Base-by-base conservation (phyloP, 2,329 filamentous ascomycete genomes). In the Ophiostoma triangulosporum region DNA sequence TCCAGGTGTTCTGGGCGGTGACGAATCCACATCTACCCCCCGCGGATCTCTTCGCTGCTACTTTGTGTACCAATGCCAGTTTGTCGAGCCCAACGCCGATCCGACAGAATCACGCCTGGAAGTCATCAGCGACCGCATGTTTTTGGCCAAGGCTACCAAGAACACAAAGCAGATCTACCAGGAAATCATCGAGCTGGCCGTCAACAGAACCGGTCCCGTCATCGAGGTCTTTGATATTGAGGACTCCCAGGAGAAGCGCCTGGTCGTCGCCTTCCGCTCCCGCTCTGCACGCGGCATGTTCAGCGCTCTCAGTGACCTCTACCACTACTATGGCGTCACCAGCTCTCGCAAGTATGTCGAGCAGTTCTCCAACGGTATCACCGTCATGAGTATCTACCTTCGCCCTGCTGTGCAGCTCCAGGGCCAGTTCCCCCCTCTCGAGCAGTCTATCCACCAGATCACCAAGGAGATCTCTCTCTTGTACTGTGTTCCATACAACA, bases 191-290 rank as follows among this genome's bases (percentile, higher is more conserved):
- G 81, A 86, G 64, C 80, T 87, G 53, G 89, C 89, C 4, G 88
- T 96, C 53, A 75, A 75, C 63, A 77, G 93, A 57, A 91, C 88
- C 32, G 93, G 93, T 6, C 93, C 93, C 3, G 93, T 98, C 62
- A 97, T 98, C 61, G 91, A 98, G 70, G 88, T 95, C 68, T 98
- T 95, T 63, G 91, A 98, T 66, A 90, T 98, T 54, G 88, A 95
- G 65, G 88, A 80, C 60, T 86, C 84, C 17, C 80, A 85, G 31
- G 93, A 98, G 74, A 97, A 96, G 78, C 81, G 93, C 62, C 74
- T 98, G 57, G 89, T 98, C 54, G 79, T 98, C 62, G 93, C 90
- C 46, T 97, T 96, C 76, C 89, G 91, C 62, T 88, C 91, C 61
- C 84, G 90, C 59, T 95, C 91, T 17, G 93, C 93, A 29, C 78